These are phyloP conservation scores for Schoenoplectus triqueter DNA, from an alignment of 202 grass and related monocot genomes.

Conservation along the genomic window DNA sequence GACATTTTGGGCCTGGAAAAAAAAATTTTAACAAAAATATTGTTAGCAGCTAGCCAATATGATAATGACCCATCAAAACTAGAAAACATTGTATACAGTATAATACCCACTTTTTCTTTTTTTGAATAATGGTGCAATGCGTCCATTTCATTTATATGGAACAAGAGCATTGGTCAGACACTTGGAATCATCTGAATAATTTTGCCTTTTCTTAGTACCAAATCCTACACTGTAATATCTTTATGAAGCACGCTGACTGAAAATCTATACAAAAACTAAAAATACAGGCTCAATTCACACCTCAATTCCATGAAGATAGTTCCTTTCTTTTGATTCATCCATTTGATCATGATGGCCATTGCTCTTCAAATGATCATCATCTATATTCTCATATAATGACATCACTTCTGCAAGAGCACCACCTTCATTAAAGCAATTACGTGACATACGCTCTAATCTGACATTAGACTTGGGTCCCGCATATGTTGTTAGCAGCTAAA, in stretches of 20 bases:
- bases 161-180: neutral
- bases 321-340: constrained; percentile 46
- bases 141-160: neutral
- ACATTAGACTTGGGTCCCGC: constrained; percentile 65
- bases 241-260: neutral
- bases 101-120: neutral
- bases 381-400: constrained; percentile 70
- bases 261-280: constrained; percentile 9
- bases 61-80: neutral
- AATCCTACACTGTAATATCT: neutral
- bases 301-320: constrained; percentile 65
- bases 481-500: constrained; percentile 74
- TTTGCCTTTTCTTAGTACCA: constrained; percentile 19
- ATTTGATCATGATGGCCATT: constrained; percentile 41
- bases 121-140: neutral
- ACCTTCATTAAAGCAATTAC: constrained; percentile 60
- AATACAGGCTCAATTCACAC: constrained; percentile 44
- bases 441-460: constrained; percentile 58
- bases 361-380: constrained; percentile 36
- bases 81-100: neutral
- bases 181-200: neutral
- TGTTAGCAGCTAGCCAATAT: neutral
- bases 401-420: constrained; percentile 75
- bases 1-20: neutral
- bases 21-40: neutral